Percentiles rank a stretch among this genome's conserved stretches.
These are phyloP conservation scores for Aspergillus bertholletiae DNA, from an alignment of 495 filamentous ascomycete species.

Conservation along the genomic window DNA sequence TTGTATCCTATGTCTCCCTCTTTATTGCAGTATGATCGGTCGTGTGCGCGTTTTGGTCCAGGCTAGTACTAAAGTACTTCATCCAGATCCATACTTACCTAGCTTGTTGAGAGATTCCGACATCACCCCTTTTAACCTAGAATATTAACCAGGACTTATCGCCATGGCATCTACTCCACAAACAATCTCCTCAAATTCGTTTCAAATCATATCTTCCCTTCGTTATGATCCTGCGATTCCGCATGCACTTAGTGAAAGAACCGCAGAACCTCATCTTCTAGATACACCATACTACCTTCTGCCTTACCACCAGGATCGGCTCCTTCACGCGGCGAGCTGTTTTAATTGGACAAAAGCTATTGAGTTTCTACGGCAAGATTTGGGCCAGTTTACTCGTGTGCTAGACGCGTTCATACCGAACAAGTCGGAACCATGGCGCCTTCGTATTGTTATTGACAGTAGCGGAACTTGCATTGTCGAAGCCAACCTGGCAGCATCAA, in stretches of 20 bases:
- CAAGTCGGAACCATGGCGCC: slow-evolving; percentile 36
- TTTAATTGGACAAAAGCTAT: slow-evolving; percentile 56
- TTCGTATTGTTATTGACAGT: slow-evolving; percentile 52
- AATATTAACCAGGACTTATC: background rate
- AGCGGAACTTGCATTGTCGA: slow-evolving; percentile 50
- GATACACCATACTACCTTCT: slow-evolving; percentile 80
- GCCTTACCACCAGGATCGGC: slow-evolving; percentile 74
- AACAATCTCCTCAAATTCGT: slow-evolving; percentile 16
- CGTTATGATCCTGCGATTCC: slow-evolving; percentile 68
- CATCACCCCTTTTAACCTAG: background rate
- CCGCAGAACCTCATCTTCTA: slow-evolving; percentile 34
- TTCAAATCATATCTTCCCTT: slow-evolving; percentile 69
- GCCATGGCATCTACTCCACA: background rate
- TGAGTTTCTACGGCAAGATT: slow-evolving; percentile 28
- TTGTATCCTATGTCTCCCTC: slow-evolving; percentile 10
- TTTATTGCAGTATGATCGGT: background rate
- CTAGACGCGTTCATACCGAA: slow-evolving; percentile 37
- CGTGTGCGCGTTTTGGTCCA: background rate
- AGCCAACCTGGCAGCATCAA: slow-evolving; percentile 41
- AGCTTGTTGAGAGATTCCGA: background rate
- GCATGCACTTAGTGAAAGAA: slow-evolving; percentile 33
- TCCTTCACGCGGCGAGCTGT: slow-evolving; percentile 66
- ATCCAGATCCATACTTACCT: background rate
- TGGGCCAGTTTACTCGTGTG: slow-evolving; percentile 20
- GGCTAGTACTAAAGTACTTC: background rate